Percentiles rank a stretch among this genome's conserved stretches.
These are phyloP conservation scores for Penicillium sp. DNA, from an alignment of 2,329 filamentous ascomycete genomes.

Conservation along the genomic window DNA sequence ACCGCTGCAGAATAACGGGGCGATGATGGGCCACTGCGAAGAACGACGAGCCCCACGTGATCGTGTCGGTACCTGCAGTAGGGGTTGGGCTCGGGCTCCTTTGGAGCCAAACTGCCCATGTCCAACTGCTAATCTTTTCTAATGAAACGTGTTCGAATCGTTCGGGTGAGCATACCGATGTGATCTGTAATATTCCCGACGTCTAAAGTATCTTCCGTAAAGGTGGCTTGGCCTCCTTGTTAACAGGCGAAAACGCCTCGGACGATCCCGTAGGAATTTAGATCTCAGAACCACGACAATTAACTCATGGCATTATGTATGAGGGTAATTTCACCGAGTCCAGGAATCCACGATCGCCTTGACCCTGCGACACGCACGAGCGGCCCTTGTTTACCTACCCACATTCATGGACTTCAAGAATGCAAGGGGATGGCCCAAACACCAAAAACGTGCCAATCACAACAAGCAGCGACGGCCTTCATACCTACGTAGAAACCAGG, in stretches of 20 bases:
- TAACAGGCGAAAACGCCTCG: not conserved
- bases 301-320: not conserved
- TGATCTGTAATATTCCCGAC: not conserved
- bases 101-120: not conserved
- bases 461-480: not conserved
- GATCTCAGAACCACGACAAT: not conserved
- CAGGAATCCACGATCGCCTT: not conserved
- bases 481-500: conserved; percentile 8
- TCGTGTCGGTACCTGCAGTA: conserved; percentile 4
- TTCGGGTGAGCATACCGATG: too few species aligned
- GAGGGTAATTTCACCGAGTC: not conserved
- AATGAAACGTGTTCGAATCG: not conserved
- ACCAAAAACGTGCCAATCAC: conserved; percentile 13
- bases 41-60: not conserved
- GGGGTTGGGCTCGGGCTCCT: not conserved
- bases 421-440: conserved; percentile 22
- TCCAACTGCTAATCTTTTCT: not conserved
- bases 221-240: not conserved
- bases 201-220: not conserved
- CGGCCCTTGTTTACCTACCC: conserved; percentile 16
- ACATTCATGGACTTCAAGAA: conserved; percentile 21
- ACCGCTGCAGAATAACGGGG: not conserved
- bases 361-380: conserved; percentile 2
- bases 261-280: not conserved
- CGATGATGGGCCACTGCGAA: not conserved